phyloP scores from a whole-genome alignment of 1,284 basidiomycete genomes.

The Moniliophthora roreri region DNA sequence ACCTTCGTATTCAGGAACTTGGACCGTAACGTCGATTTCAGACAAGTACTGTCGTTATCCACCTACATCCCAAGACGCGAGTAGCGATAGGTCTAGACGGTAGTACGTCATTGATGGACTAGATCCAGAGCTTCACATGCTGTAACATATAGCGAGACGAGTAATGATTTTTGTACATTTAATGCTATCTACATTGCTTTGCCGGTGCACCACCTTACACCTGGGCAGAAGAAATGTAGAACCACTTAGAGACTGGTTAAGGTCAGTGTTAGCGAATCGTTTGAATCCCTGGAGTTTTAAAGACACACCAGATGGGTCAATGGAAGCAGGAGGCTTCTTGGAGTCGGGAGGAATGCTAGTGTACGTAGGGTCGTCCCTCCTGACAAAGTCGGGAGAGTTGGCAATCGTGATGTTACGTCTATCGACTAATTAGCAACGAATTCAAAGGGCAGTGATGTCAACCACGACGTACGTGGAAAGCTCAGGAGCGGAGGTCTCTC shows the following conservation, averaged over 20 bases:
- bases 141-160: neutral
- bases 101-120: neutral
- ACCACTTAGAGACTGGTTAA: conserved; percentile 80
- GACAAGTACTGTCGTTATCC: conserved; percentile 86
- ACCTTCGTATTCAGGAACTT: conserved; percentile 59
- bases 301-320: conserved; percentile 82
- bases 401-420: conserved; percentile 74
- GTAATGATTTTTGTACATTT: conserved; percentile 5
- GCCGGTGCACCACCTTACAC: conserved; percentile 41
- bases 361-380: conserved; percentile 66
- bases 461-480: conserved; percentile 71
- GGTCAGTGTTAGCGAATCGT: conserved; percentile 30
- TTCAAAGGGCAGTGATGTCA: neutral
- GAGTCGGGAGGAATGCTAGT: conserved; percentile 76
- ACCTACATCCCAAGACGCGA: conserved; percentile 39
- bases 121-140: neutral
- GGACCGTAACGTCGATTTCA: conserved; percentile 89
- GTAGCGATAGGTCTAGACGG: conserved; percentile 28
- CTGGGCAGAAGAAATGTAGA: conserved; percentile 84
- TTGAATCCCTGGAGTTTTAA: conserved; percentile 16
- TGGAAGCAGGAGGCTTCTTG: conserved; percentile 78
- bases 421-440: conserved; percentile 11
- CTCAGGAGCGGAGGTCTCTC: conserved; percentile 78
- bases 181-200: conserved; percentile 10
- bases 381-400: conserved; percentile 73